Percentiles rank a stretch among this genome's conserved stretches.
phyloP scores from a whole-genome alignment of 2,329 filamentous ascomycete genomes.

The Aspergillus amoenus region DNA sequence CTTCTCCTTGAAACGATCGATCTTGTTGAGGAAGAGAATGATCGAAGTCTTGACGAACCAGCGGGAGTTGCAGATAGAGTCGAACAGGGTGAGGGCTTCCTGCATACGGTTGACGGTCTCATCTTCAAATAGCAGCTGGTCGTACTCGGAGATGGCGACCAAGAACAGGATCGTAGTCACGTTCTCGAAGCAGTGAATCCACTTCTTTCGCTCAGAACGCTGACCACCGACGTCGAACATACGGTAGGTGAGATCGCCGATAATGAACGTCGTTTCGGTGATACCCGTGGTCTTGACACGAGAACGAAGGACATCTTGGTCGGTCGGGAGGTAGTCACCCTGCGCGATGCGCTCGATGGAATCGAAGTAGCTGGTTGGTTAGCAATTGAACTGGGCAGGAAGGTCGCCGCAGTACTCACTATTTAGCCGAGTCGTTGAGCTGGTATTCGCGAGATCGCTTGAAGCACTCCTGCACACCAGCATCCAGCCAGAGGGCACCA shows the following conservation, averaged over 20 bases:
- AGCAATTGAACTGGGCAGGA: neutral
- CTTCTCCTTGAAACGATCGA: slow-evolving; percentile 74
- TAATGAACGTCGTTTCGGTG: slow-evolving; percentile 94
- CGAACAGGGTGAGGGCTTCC: slow-evolving; percentile 68
- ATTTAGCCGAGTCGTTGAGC: slow-evolving; percentile 93
- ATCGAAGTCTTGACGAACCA: slow-evolving; percentile 74
- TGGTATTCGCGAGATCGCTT: slow-evolving; percentile 95
- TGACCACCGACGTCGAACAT: slow-evolving; percentile 98
- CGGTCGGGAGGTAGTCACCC: slow-evolving; percentile 90
- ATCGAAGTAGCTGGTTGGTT: slow-evolving; percentile 79
- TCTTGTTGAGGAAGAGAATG: slow-evolving; percentile 74
- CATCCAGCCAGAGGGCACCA: slow-evolving; percentile 88
- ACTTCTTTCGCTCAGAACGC: slow-evolving; percentile 96
- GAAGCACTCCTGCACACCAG: slow-evolving; percentile 91
- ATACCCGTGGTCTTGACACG: slow-evolving; percentile 98
- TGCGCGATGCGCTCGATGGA: slow-evolving; percentile 88
- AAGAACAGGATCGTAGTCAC: slow-evolving; percentile 96
- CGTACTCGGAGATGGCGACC: slow-evolving; percentile 95
- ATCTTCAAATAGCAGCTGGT: slow-evolving; percentile 92
- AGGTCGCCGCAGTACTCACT: slow-evolving; percentile 59
- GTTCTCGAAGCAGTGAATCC: slow-evolving; percentile 99
- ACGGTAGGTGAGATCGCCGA: slow-evolving; percentile 88
- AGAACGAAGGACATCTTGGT: slow-evolving; percentile 91
- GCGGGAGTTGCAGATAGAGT: slow-evolving; percentile 70
- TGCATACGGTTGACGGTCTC: slow-evolving; percentile 85